Percentiles rank a stretch among this genome's conserved stretches.
Conservation (phyloP, 2,329 filamentous ascomycete species). For the Penicillium occitanis region DNA sequence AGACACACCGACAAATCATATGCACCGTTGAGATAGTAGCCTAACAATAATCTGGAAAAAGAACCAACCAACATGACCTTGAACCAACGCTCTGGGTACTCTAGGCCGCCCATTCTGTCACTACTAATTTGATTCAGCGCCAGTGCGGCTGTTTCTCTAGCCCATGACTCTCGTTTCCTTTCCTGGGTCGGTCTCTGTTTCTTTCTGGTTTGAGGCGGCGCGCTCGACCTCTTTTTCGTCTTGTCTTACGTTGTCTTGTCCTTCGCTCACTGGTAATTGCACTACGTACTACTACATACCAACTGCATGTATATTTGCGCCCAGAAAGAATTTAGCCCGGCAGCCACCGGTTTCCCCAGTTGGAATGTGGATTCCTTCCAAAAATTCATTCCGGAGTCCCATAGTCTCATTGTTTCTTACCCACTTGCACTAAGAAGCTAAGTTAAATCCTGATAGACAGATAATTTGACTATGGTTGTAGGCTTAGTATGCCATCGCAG, state of each 20-base stretch:
- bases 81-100: slow-evolving; percentile 15
- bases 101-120: slow-evolving; percentile 9
- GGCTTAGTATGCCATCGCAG: slow-evolving; percentile 8
- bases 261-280: not conserved
- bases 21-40: not conserved
- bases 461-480: slow-evolving; percentile 3
- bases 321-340: slow-evolving; percentile 16
- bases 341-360: slow-evolving; percentile 4
- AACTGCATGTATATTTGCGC: slow-evolving; percentile 14
- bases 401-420: slow-evolving; percentile 12
- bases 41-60: not conserved
- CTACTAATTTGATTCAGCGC: slow-evolving; percentile 13
- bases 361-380: slow-evolving; percentile 8
- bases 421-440: slow-evolving; percentile 3
- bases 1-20: slow-evolving; percentile 3
- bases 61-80: slow-evolving; percentile 6
- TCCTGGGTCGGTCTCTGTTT: not conserved
- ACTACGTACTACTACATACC: not conserved
- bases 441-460: slow-evolving; percentile 11
- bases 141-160: slow-evolving; percentile 12
- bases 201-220: slow-evolving; percentile 1
- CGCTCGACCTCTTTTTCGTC: not conserved
- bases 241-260: not conserved
- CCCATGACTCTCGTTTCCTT: slow-evolving; percentile 1
- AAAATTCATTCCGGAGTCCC: slow-evolving; percentile 1